These are phyloP conservation scores for Nothomitra cinnamomea DNA, from an alignment of 2,329 filamentous ascomycete species.

Conservation along the genomic window DNA sequence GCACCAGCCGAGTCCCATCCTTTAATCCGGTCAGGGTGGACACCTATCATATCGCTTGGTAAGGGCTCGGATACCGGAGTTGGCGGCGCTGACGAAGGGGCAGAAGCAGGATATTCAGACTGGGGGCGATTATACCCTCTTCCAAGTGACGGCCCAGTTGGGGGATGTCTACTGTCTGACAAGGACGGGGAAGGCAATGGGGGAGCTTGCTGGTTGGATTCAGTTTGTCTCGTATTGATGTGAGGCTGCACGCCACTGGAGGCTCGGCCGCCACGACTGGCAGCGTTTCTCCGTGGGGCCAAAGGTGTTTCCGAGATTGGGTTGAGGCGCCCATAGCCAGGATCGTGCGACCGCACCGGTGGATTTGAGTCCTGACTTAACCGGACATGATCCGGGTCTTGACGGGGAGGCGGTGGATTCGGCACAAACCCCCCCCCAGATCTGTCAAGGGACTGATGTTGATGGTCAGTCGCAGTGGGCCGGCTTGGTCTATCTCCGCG, in stretches of 20 bases:
- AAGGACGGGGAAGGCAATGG: conserved; percentile 1
- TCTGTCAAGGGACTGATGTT: conserved; percentile 27
- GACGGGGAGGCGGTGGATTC: conserved; percentile 20
- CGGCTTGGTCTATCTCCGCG: conserved; percentile 20
- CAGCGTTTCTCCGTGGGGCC: conserved; percentile 21
- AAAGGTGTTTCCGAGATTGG: conserved; percentile 18
- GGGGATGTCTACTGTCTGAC: conserved; percentile 3
- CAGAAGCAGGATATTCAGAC: conserved; percentile 2
- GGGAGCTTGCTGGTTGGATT: not conserved
- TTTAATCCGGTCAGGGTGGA: conserved; percentile 5
- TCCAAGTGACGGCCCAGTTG: conserved; percentile 5
- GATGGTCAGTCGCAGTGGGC: conserved; percentile 26
- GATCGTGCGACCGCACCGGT: conserved; percentile 33
- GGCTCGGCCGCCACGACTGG: not conserved
- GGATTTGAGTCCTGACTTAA: conserved; percentile 15
- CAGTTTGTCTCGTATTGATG: not conserved
- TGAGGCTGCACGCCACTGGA: not conserved
- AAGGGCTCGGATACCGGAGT: not conserved
- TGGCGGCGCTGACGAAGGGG: conserved; percentile 2
- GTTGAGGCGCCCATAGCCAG: conserved; percentile 45
- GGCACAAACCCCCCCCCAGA: conserved; percentile 20
- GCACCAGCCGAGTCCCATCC: not conserved
- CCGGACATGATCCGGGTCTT: conserved; percentile 34
- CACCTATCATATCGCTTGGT: not conserved
- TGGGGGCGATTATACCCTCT: conserved; percentile 1